phyloP scores from a whole-genome alignment of 1,284 basidiomycete species.

The Ganoderma boninense region DNA sequence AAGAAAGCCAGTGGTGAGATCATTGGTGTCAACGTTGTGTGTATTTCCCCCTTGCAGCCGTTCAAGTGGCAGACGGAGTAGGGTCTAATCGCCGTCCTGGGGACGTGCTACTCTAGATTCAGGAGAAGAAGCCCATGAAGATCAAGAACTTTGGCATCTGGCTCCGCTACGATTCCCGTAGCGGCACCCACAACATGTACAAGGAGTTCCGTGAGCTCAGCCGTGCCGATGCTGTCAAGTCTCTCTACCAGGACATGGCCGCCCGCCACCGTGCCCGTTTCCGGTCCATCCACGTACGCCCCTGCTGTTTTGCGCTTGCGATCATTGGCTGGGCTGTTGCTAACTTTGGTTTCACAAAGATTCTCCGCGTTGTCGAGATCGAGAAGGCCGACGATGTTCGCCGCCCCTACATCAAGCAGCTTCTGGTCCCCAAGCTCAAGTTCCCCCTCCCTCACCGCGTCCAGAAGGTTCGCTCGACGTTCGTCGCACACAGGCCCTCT shows the following conservation, averaged over 20 bases:
- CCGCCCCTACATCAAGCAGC: slow-evolving; percentile 97
- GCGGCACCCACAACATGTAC: slow-evolving; percentile 98
- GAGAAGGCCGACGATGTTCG: slow-evolving; percentile 94
- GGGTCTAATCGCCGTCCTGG: slow-evolving; percentile 60
- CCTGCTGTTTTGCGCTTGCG: slow-evolving; percentile 18
- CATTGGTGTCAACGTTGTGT: slow-evolving; percentile 96
- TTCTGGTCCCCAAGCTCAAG: slow-evolving; percentile 89
- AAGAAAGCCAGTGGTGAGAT: slow-evolving; percentile 99
- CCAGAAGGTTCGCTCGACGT: slow-evolving; percentile 73
- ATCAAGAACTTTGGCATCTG: slow-evolving; percentile 99
- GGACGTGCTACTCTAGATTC: slow-evolving; percentile 69
- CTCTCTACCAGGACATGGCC: slow-evolving; percentile 99
- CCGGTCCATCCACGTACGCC: slow-evolving; percentile 93
- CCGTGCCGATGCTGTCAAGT: slow-evolving; percentile 95
- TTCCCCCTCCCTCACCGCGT: slow-evolving; percentile 99
- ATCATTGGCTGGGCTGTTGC: not conserved
- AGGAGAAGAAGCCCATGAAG: slow-evolving; percentile 96
- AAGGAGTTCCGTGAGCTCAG: slow-evolving; percentile 98
- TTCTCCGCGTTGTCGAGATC: slow-evolving; percentile 93
- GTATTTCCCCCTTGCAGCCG: slow-evolving; percentile 85
- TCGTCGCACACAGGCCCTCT: slow-evolving; percentile 74
- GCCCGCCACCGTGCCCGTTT: slow-evolving; percentile 99
- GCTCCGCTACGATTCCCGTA: slow-evolving; percentile 98
- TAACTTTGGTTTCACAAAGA: slow-evolving; percentile 52
- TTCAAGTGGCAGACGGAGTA: slow-evolving; percentile 85